phyloP scores from a whole-genome alignment of 768 basidiomycete species.

The Mycena maculata region DNA sequence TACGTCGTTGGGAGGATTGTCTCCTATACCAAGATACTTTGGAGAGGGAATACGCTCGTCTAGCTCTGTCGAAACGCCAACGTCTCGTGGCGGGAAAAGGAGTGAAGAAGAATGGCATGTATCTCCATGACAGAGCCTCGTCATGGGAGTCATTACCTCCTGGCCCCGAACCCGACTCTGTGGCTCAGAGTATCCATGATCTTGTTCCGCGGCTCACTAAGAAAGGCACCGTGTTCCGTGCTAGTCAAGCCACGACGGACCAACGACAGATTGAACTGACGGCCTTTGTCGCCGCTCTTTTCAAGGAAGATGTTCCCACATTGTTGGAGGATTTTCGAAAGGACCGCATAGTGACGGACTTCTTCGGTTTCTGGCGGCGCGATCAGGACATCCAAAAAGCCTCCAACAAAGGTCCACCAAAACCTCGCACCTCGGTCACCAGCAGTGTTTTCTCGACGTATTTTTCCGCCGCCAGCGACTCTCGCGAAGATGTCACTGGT shows the following conservation, averaged over 20 bases:
- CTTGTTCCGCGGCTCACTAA: slow-evolving; percentile 76
- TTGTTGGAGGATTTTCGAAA: slow-evolving; percentile 74
- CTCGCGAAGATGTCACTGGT: slow-evolving; percentile 25
- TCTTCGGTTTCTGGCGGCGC: slow-evolving; percentile 82
- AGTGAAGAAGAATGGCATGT: slow-evolving; percentile 77
- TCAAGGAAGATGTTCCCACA: slow-evolving; percentile 69
- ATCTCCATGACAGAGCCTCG: slow-evolving; percentile 77
- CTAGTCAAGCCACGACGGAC: slow-evolving; percentile 73
- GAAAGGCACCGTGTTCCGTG: slow-evolving; percentile 78
- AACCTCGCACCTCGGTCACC: slow-evolving; percentile 57
- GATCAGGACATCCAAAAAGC: slow-evolving; percentile 69
- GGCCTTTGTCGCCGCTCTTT: slow-evolving; percentile 69
- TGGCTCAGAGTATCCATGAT: slow-evolving; percentile 76
- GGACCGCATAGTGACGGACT: slow-evolving; percentile 71
- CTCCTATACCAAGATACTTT: slow-evolving; percentile 78
- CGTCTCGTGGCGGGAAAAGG: slow-evolving; percentile 80
- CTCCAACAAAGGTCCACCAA: slow-evolving; percentile 27
- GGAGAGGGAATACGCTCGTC: slow-evolving; percentile 70
- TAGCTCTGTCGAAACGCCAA: slow-evolving; percentile 74
- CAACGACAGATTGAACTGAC: slow-evolving; percentile 71
- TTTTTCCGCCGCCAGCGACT: slow-evolving; percentile 59
- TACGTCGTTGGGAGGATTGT: slow-evolving; percentile 88
- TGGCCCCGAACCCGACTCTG: slow-evolving; percentile 81
- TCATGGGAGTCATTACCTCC: slow-evolving; percentile 89
- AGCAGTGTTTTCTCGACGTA: slow-evolving; percentile 70